A percentile compares a stretch with the other conserved stretches of the same genome.
phyloP scores from a whole-genome alignment of 768 basidiomycete genomes.

The Gloeostereum incarnatum region DNA sequence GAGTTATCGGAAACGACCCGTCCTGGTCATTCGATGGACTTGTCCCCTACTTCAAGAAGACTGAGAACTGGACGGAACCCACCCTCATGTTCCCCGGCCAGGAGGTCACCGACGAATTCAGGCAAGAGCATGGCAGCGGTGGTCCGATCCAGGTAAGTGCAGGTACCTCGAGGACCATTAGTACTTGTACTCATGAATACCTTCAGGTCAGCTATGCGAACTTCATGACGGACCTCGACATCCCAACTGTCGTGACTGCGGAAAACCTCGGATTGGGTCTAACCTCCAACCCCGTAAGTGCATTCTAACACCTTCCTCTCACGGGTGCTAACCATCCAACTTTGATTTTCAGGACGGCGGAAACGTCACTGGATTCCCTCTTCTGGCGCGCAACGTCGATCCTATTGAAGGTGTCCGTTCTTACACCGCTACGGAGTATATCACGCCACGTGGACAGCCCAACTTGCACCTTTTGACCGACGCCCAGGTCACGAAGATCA shows the following conservation, averaged over 20 bases:
- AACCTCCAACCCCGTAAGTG: slow-evolving; percentile 1
- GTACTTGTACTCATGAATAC: neutral
- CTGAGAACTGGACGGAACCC: slow-evolving; percentile 7
- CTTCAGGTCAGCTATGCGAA: slow-evolving; percentile 1
- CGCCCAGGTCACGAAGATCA: slow-evolving; percentile 34
- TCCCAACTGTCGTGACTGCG: neutral
- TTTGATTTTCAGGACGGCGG: slow-evolving; percentile 1
- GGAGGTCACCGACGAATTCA: neutral
- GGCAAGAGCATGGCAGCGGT: slow-evolving; percentile 20
- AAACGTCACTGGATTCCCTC: neutral
- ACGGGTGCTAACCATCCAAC: neutral
- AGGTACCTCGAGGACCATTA: neutral
- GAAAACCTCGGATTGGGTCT: neutral
- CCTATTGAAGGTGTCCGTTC: slow-evolving; percentile 1
- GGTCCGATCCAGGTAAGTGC: slow-evolving; percentile 42
- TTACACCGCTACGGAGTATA: slow-evolving; percentile 3
- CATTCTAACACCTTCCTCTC: neutral
- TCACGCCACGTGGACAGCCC: neutral
- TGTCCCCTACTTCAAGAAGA: slow-evolving; percentile 18
- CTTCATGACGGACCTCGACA: neutral
- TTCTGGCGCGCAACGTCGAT: neutral
- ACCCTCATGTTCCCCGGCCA: neutral
- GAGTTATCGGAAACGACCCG: slow-evolving; percentile 13
- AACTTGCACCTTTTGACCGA: slow-evolving; percentile 18
- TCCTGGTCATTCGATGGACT: slow-evolving; percentile 21